Percentiles rank a stretch among this genome's conserved stretches.
Conservation (phyloP, 2,329 filamentous ascomycete species). For the Phaeophleospora eucalypticola region DNA sequence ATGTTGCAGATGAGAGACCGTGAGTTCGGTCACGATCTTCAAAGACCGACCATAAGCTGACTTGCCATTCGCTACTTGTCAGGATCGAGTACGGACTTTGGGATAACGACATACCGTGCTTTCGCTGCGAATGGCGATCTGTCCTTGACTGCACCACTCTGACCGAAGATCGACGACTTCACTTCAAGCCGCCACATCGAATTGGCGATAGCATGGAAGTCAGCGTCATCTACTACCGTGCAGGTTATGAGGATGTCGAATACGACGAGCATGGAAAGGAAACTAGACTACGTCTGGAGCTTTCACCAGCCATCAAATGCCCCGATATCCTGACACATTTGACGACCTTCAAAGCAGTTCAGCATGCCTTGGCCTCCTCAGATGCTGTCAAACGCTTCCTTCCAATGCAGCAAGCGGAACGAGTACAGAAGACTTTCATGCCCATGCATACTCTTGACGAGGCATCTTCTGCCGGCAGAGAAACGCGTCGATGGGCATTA, state of each 20-base stretch:
- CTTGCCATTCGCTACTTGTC: too few relatives aligned
- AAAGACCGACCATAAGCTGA: too few relatives aligned
- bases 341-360: conserved; percentile 43
- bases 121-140: conserved; percentile 37
- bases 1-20: conserved; percentile 44
- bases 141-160: conserved; percentile 32
- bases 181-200: conserved; percentile 31
- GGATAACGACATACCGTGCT: conserved; percentile 34
- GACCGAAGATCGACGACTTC: conserved; percentile 31
- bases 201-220: conserved; percentile 33
- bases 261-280: conserved; percentile 33
- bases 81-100: conserved; percentile 43
- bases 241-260: conserved; percentile 40
- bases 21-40: too few relatives aligned
- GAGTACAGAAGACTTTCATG: conserved; percentile 36
- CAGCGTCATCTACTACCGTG: conserved; percentile 43
- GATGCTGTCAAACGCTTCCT: conserved; percentile 36
- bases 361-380: conserved; percentile 37
- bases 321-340: conserved; percentile 42
- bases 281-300: conserved; percentile 36
- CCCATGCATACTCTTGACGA: conserved; percentile 36
- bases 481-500: conserved; percentile 26
- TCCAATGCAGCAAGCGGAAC: conserved; percentile 16
- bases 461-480: conserved; percentile 25
- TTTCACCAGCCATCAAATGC: conserved; percentile 43